phyloP scores from a whole-genome alignment of 768 basidiomycete species.

The Trametes coccinea region DNA sequence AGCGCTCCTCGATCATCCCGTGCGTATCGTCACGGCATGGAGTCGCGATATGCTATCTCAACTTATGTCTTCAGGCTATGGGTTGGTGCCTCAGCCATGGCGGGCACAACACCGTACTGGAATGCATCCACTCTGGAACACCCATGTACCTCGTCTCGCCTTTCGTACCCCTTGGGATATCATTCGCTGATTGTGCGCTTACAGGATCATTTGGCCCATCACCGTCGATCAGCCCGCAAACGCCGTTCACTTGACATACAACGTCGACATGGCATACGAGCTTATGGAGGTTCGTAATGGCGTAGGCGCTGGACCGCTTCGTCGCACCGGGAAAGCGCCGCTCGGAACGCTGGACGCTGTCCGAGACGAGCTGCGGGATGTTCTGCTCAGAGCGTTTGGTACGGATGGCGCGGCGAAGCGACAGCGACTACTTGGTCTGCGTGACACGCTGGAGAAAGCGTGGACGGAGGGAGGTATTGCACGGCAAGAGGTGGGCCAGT shows the following conservation, averaged over 20 bases:
- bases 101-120: constrained; percentile 10
- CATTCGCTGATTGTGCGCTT: no score
- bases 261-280: constrained; percentile 30
- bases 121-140: neutral
- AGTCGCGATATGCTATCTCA: neutral
- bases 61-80: neutral
- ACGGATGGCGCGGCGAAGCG: constrained; percentile 30
- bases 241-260: constrained; percentile 22
- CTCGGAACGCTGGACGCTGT: constrained; percentile 28
- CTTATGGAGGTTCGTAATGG: constrained; percentile 27
- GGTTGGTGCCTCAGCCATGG: constrained; percentile 13
- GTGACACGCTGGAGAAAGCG: neutral
- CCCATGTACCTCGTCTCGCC: neutral
- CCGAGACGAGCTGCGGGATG: constrained; percentile 18
- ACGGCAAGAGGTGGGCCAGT: constrained; percentile 1
- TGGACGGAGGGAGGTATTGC: constrained; percentile 15
- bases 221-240: constrained; percentile 25
- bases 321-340: constrained; percentile 20
- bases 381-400: constrained; percentile 26
- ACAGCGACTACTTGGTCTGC: constrained; percentile 15
- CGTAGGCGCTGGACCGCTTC: constrained; percentile 1
- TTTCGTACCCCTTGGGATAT: no score
- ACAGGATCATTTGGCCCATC: constrained; percentile 30
- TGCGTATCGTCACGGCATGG: neutral
- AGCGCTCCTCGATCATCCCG: neutral